Base-by-base conservation (phyloP, 257 asterid species). In the Fraxinus quadrangulata region DNA sequence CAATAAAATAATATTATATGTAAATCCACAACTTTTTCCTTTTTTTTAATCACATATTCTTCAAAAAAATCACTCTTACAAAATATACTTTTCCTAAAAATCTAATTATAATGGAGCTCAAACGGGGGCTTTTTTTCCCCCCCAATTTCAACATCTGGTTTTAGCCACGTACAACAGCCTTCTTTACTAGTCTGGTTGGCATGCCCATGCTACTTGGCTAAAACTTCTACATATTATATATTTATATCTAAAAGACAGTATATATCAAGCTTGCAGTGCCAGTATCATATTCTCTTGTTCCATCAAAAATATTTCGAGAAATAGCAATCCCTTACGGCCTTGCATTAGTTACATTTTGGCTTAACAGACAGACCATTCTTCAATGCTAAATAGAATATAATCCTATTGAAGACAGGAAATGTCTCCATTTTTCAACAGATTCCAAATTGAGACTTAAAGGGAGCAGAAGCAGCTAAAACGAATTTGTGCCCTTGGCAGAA, bases 151-250 rank as follows among this genome's bases (percentile, higher is more conserved):
- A 72, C 77, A 77, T 81, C 83, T 78, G 61, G 63, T 34, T 65
- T 80, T 33, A 31, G 73, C 79, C 79, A 73, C 83, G 80, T 70
- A 30, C 76, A 69, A 56, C 77, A 56, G n/a, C 81, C 71, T 79
- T 77, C 80, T 79, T 83, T 66, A 83, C 86, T 80, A 59, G 78
- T 77, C 81, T 79, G 77, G 87, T 67, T 14, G 86, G 81, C 76
- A 75, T 78, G 74, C 80, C 83, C 77, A 77, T 75, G 77, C 82
- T 87, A 82, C 81, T 56, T 67, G 85, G 86, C 85, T 90, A 88
- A 84, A 86, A 84, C 83, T 87, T 82, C 88, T 78, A 76, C 70
- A 78, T 51, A 88, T 5, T 45, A 56, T 56, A 17, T n/a, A 6
- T 56, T n/a, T n/a, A 56, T 56, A 56, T 76, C 76, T 81, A 75